Percentiles rank a stretch among this genome's conserved stretches.
phyloP scores from a whole-genome alignment of 139 green algal species.

The Chlorella sp. region DNA sequence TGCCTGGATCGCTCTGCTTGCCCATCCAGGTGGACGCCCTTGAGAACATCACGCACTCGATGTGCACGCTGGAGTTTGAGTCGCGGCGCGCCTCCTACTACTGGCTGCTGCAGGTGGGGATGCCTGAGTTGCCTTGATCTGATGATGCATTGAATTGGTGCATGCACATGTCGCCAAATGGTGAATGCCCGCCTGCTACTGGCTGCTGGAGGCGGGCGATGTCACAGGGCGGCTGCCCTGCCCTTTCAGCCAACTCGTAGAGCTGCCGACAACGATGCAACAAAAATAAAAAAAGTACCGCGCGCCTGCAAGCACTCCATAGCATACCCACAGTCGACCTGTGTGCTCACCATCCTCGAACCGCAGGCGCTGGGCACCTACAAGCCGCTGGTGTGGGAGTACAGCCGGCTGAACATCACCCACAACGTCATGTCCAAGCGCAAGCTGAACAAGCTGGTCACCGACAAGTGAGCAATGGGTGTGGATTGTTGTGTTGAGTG shows the following conservation, averaged over 20 bases:
- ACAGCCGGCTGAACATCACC: conserved; percentile 95
- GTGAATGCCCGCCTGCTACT: conserved; percentile 99
- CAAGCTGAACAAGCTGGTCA: conserved; percentile 95
- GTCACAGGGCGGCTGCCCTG: too few relatives aligned
- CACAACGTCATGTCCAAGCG: conserved; percentile 98
- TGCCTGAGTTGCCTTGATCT: too few relatives aligned
- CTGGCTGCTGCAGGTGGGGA: conserved; percentile 81
- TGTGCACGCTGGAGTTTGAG: conserved; percentile 99
- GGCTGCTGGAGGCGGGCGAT: conserved; percentile 49
- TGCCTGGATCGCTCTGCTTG: too few relatives aligned
- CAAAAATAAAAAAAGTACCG: too few relatives aligned
- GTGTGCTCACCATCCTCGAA: background rate
- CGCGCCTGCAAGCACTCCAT: too few relatives aligned
- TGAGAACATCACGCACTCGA: conserved; percentile 99
- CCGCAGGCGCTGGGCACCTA: conserved; percentile 89
- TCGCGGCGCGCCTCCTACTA: conserved; percentile 97
- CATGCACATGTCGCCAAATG: too few relatives aligned
- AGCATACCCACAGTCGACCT: too few relatives aligned
- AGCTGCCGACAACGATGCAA: too few relatives aligned
- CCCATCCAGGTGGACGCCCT: conserved; percentile 76
- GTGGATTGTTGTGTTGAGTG: too few relatives aligned
- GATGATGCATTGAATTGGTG: too few relatives aligned
- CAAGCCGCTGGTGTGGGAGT: conserved; percentile 98
- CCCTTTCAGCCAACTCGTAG: too few relatives aligned
- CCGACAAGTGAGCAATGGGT: conserved; percentile 22